Evolutionary conservation across 306 rosid genomes (phyloP).

Genomic region (Prunus kanzakura): DNA sequence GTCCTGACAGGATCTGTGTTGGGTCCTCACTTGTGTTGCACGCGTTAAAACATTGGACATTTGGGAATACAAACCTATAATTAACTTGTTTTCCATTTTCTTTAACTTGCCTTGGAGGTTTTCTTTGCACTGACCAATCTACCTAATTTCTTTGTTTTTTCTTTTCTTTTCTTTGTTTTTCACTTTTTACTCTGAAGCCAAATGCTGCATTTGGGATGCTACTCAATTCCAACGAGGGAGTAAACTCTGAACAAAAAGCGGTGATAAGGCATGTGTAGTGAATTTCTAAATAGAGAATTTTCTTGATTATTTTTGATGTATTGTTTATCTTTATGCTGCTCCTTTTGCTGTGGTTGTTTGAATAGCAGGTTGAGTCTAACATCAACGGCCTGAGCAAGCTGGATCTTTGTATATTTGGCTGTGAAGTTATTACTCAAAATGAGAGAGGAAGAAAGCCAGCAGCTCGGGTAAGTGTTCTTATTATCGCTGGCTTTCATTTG

Average conservation of each 20-base stretch:
- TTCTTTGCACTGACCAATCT: slow-evolving; percentile 31
- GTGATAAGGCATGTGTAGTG: slow-evolving; percentile 57
- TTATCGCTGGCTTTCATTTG: slow-evolving; percentile 68
- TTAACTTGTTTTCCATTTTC: neutral
- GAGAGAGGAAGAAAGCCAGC: slow-evolving; percentile 53
- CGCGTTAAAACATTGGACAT: slow-evolving; percentile 13
- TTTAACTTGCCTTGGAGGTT: neutral
- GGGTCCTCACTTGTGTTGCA: slow-evolving; percentile 13
- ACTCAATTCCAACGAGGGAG: slow-evolving; percentile 37
- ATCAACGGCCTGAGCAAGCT: slow-evolving; percentile 39
- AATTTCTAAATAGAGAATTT: neutral
- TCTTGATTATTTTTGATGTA: slow-evolving; percentile 9
- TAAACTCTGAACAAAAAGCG: slow-evolving; percentile 35
- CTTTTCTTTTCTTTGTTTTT: neutral
- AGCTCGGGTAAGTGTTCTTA: slow-evolving; percentile 66
- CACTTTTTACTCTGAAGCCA: slow-evolving; percentile 45
- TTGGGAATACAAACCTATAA: slow-evolving; percentile 7
- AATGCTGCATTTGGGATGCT: slow-evolving; percentile 46
- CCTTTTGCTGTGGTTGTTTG: slow-evolving; percentile 14
- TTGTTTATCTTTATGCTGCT: slow-evolving; percentile 50
- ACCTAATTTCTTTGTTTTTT: slow-evolving; percentile 25
- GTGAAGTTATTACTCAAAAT: neutral
- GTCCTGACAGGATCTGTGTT: slow-evolving; percentile 19
- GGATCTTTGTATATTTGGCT: neutral
- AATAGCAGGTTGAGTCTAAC: slow-evolving; percentile 57